Base-by-base conservation (phyloP, 306 rosid species). In the Rubus parviflorus region DNA sequence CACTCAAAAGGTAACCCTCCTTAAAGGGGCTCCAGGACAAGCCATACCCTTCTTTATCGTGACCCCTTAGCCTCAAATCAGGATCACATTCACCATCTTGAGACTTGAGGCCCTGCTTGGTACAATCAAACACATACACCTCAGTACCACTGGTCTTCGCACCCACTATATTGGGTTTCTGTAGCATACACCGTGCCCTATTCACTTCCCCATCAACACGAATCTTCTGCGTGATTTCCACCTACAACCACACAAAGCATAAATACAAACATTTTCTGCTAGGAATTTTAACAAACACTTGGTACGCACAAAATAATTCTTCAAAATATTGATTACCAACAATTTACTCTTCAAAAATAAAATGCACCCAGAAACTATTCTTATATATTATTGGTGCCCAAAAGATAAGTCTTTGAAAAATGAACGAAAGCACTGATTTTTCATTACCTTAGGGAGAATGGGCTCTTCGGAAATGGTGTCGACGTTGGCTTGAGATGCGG, bases 161-260 rank as follows among this genome's bases (percentile, higher is more conserved):
- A 12, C 90, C 98, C 48, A 88, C 83, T 80, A 89, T 23, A 35
- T 43, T 49, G 0, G 93, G 79, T 56, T 91, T 89, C 80, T 96
- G 98, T 4, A 93, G 96, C 99, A 96, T 91, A 46, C 88, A 86
- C 12, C 99, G 89, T 1, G 99, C 97, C 68, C 95, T 77, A 47
- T 92, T 92, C 82, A 96, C 98, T 82, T 96, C 99, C n/a, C 98
- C 99, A 20, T 91, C 94, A 66, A 92, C 94, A 3, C 70, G 86
- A 68, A 96, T 80, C 88, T 76, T 89, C 58, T 83, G 94, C 0
- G 81, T 75, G 52, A 95, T 75, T 78, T 92, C 97, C 20, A 89
- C 75, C 99, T 95, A 43, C 74, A 82, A 45, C 56, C 81, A 6
- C 14, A 48, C 8, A 37, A 7, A 51, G 25, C 25, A 68, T 43